These are phyloP conservation scores for Fusarium domesticum DNA, from an alignment of 2,329 filamentous ascomycete species.

Conservation along the genomic window DNA sequence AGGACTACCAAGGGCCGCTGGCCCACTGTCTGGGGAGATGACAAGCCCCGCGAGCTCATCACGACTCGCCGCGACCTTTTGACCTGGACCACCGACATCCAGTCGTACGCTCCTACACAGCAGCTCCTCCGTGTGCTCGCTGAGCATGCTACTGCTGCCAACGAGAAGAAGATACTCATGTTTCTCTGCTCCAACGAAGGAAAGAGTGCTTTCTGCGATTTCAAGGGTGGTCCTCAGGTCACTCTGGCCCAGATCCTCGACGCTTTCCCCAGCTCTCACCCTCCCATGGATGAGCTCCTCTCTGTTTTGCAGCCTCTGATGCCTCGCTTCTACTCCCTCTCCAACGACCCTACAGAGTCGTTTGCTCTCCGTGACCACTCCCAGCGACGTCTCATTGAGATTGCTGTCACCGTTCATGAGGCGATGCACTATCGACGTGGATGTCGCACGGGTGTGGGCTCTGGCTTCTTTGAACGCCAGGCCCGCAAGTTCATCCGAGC, in stretches of 20 bases:
- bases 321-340: constrained; percentile 98
- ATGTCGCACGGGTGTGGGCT: constrained; percentile 78
- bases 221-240: constrained; percentile 84
- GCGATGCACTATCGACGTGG: constrained; percentile 72
- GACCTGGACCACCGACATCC: constrained; percentile 92
- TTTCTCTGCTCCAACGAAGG: constrained; percentile 88
- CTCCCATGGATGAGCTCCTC: constrained; percentile 78
- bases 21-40: constrained; percentile 98
- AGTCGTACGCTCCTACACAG: constrained; percentile 90
- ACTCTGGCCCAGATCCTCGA: constrained; percentile 81
- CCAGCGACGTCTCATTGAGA: constrained; percentile 79
- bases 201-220: constrained; percentile 88
- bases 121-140: constrained; percentile 78
- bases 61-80: constrained; percentile 90
- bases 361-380: constrained; percentile 66
- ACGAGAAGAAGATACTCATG: constrained; percentile 84
- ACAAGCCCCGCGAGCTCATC: constrained; percentile 76
- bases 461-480: constrained; percentile 87
- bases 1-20: constrained; percentile 80
- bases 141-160: constrained; percentile 74
- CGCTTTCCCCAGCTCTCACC: constrained; percentile 89
- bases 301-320: constrained; percentile 82
- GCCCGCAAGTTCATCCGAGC: constrained; percentile 70
- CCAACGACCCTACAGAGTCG: constrained; percentile 85
- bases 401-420: constrained; percentile 96